Evolutionary conservation across 2,329 filamentous ascomycete genomes (phyloP), one percentile per base, ranked within the genome.

Genomic region (Graphilbum sp.): DNA sequence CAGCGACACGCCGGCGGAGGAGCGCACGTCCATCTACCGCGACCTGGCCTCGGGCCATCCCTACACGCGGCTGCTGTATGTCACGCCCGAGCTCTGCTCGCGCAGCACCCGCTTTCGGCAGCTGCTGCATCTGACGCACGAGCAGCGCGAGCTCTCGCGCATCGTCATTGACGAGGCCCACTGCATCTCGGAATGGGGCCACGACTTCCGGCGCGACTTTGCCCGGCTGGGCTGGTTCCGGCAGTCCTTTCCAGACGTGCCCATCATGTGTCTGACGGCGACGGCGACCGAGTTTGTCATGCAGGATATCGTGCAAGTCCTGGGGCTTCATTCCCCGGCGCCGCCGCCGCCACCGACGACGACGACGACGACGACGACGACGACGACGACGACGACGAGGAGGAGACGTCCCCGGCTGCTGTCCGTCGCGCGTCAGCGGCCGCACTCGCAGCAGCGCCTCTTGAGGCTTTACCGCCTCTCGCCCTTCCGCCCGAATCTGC

Each of bases 111-210:
- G 69, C 41, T 95, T 96, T 56, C 79, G 87, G 30, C 71, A 75
- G 43, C 72, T 77, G 35, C 62, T 95, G 9, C 68, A 71, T 43
- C 62, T 80, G 5, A 78, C 95, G 13, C 64, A 95, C 52, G 63
- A 74, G 41, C 86, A 95, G 54, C 72, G 72, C 41, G 84, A 95
- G 57, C 70, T 96, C n/a, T 79, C 80, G 10, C 75, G 88, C 13
- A 74, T 96, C 45, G 88, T 82, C 35, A 77, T 96, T 41, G 88
- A 96, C 52, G 88, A 96, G 60, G 88, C 88, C 2, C 88, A 96
- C 56, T 96, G 88, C 55, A 93, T 96, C 48, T 93, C 84, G 19
- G 87, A 95, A 75, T 95, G 88, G 88, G 88, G 88, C 2, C 87
- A 96, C 54, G 88, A 96, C 56, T 96, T 96, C 54, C 79, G 88